Percentiles rank a stretch among this genome's conserved stretches.
Conservation (phyloP, 2,329 filamentous ascomycete genomes). For the Talaromyces funiculosus region DNA sequence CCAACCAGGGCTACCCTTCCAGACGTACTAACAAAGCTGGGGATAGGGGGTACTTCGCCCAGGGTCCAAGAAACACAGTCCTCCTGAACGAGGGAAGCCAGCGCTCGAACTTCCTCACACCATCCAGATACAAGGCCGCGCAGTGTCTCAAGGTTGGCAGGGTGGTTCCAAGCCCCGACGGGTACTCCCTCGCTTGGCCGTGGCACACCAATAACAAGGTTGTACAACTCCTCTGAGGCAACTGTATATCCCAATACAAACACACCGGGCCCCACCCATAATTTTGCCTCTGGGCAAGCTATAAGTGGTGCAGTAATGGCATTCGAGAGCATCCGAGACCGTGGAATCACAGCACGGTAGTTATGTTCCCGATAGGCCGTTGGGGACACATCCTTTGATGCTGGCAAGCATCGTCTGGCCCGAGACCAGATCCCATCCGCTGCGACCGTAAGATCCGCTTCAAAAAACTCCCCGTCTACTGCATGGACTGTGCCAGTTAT, state of each 20-base stretch:
- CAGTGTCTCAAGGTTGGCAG: conserved; percentile 1
- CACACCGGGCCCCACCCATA: not conserved
- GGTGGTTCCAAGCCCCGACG: not conserved
- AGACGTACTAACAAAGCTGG: not conserved
- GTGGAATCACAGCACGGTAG: not conserved
- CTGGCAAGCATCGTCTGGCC: not conserved
- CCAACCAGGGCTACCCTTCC: conserved; percentile 50
- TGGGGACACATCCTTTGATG: not conserved
- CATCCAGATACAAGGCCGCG: not conserved
- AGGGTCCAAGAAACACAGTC: not conserved
- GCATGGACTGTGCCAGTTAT: not conserved
- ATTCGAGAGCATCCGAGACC: not conserved
- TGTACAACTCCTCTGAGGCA: not conserved
- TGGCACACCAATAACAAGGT: not conserved
- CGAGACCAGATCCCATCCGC: not conserved
- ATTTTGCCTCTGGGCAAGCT: not conserved
- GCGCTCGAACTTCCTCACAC: not conserved
- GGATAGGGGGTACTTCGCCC: not conserved
- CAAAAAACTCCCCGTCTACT: not conserved
- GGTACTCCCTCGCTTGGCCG: not conserved
- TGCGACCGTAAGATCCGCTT: not conserved
- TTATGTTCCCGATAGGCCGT: not conserved
- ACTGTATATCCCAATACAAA: not conserved
- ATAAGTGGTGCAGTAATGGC: not conserved
- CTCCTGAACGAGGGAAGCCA: not conserved